Evolutionary conservation across 768 basidiomycete species (phyloP), one percentile per base, ranked within the genome.

Genomic region (Gloeostereum incarnatum): DNA sequence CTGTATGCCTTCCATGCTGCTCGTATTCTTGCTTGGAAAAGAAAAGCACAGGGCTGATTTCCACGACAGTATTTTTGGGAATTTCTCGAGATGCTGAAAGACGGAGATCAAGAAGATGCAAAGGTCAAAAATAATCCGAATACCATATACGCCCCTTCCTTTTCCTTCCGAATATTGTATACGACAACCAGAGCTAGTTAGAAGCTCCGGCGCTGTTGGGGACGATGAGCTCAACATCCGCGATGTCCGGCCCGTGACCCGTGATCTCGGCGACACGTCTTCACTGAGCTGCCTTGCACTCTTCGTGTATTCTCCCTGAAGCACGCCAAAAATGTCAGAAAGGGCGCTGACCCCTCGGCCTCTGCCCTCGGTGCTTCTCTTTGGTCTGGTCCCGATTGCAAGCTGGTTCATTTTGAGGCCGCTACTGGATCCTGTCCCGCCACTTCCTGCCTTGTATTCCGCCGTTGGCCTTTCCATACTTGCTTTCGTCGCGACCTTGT

Each of bases 11-110:
- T 48, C 78, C 75, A 57, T 86, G 71, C 4, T 55, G 51, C 31
- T 72, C 65, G 48, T 90, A 92, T 59, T 92, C 88, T 18, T 74
- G 65, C 40, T 69, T 67, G 4, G 63, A 55, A 50, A 93, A 75
- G 8, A 94, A 62, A n/a, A 94, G 61, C 14, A 89, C 86, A 2
- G 93, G 92, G 45, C 83, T 84, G 47, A 79, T 73, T 56, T 96
- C 93, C 43, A 97, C 54, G n/a, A 83, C 47, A 0, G 81, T 81
- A 9, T 73, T 66, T 8, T 68, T 58, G 14, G 78, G 66, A 43
- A 91, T 78, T 22, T 45, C 46, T 13, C 60, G 59, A 6, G 71
- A 62, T 16, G 85, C 75, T 76, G 41, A 23, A 13, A 14, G 3
- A 6, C 20, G 18, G 6, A 24, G 34, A 42, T 24, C 3, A 18